These are phyloP conservation scores for Acacia acuminata DNA, from an alignment of 306 rosid species.

Conservation along the genomic window DNA sequence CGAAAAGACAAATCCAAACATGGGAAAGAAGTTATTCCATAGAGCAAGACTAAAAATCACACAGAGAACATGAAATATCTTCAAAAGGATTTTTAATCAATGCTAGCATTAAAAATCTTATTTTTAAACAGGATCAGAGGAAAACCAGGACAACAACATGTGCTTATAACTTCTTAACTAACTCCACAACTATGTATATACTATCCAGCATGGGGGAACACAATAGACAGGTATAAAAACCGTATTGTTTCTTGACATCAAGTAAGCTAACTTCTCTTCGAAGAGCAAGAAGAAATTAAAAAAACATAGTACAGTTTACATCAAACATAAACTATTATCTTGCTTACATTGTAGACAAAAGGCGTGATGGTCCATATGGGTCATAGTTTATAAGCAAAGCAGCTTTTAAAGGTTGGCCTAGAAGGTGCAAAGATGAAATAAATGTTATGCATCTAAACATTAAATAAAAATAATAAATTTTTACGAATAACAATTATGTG, in stretches of 20 bases:
- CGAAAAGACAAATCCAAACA: constrained; percentile 9
- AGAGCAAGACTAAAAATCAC: constrained; percentile 3
- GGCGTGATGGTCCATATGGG: constrained; percentile 64
- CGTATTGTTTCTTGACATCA: background rate
- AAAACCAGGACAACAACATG: background rate
- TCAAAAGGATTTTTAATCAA: constrained; percentile 6
- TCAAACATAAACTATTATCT: constrained; percentile 28
- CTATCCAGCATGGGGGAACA: constrained; percentile 16
- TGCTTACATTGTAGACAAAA: constrained; percentile 79
- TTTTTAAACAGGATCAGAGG: background rate
- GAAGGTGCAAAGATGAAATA: constrained; percentile 29
- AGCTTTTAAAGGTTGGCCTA: constrained; percentile 60
- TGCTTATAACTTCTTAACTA: constrained; percentile 14
- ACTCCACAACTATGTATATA: background rate
- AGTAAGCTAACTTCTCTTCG: background rate
- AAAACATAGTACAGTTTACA: constrained; percentile 8
- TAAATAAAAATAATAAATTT: background rate
- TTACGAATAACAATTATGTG: background rate
- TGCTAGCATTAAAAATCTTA: background rate
- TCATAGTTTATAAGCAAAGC: constrained; percentile 64
- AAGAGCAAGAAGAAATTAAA: background rate
- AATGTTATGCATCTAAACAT: constrained; percentile 18
- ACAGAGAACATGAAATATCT: background rate
- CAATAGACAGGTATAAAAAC: background rate
- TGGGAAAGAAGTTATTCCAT: background rate